Evolutionary conservation across 2,329 filamentous ascomycete species (phyloP).

Genomic region (Aspergillus sp.): DNA sequence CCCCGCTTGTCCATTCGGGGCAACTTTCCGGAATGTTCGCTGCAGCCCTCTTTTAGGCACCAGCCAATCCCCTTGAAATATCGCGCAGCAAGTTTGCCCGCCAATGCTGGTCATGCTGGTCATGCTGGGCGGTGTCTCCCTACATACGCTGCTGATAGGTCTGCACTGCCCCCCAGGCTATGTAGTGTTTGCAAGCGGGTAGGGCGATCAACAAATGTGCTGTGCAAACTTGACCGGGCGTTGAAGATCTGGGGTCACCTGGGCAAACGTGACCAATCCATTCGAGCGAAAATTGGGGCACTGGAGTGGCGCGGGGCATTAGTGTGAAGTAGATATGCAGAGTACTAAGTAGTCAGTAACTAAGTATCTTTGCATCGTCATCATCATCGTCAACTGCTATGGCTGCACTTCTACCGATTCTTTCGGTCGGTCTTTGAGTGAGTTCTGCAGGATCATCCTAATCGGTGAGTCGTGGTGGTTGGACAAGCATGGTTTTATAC

Average conservation of each 20-base stretch:
- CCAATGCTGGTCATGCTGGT: neutral
- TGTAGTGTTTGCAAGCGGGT: neutral
- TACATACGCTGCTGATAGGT: neutral
- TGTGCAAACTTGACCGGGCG: neutral
- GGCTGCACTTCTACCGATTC: too few species aligned
- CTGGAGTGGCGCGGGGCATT: neutral
- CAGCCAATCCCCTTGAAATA: neutral
- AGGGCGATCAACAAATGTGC: neutral
- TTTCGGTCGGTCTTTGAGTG: too few species aligned
- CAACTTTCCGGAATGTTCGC: slow-evolving; percentile 14
- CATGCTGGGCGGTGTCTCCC: neutral
- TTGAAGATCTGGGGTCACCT: neutral
- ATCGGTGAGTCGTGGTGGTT: too few species aligned
- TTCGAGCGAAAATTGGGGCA: neutral
- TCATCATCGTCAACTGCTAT: too few species aligned
- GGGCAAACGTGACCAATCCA: neutral
- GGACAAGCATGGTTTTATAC: too few species aligned
- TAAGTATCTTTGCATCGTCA: too few species aligned
- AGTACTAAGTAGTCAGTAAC: too few species aligned
- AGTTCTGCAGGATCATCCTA: too few species aligned
- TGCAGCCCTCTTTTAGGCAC: slow-evolving; percentile 11
- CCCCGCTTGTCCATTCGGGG: slow-evolving; percentile 6
- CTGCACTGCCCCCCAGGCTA: neutral
- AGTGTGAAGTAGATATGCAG: neutral
- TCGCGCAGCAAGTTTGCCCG: neutral